These are phyloP conservation scores for Dichotomopilus funicola DNA, from an alignment of 2,329 filamentous ascomycete species.

Conservation along the genomic window DNA sequence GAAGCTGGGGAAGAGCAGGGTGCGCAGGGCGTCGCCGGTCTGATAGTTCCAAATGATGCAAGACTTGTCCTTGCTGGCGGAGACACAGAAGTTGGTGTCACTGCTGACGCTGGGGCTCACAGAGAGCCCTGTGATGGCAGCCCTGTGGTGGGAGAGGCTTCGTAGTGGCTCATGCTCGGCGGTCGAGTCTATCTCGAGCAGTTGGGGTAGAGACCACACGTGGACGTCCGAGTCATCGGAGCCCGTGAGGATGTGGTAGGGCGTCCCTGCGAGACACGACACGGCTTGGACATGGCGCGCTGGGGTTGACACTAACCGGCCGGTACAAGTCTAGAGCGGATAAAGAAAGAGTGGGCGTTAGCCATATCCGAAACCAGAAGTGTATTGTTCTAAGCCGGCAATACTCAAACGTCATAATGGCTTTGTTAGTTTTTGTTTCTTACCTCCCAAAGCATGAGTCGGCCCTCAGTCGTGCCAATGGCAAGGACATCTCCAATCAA, in stretches of 20 bases:
- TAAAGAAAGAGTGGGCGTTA: too few species aligned
- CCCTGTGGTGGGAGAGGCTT: slow-evolving; percentile 72
- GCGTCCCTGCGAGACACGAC: slow-evolving; percentile 66
- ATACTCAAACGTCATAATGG: neutral
- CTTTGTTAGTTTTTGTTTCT: slow-evolving; percentile 3
- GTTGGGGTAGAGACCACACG: slow-evolving; percentile 75
- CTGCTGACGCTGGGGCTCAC: slow-evolving; percentile 59
- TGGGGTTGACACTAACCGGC: slow-evolving; percentile 67
- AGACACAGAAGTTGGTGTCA: slow-evolving; percentile 75
- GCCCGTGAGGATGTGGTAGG: slow-evolving; percentile 67
- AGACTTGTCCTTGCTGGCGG: slow-evolving; percentile 77
- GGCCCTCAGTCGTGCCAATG: slow-evolving; percentile 76
- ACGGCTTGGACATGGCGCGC: slow-evolving; percentile 75
- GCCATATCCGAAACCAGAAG: too few species aligned
- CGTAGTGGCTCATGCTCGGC: slow-evolving; percentile 62
- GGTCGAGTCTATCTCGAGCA: slow-evolving; percentile 56
- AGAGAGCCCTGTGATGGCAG: slow-evolving; percentile 59
- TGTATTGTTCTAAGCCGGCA: too few species aligned
- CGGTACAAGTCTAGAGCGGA: slow-evolving; percentile 57
- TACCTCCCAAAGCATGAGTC: slow-evolving; percentile 91
- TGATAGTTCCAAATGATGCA: slow-evolving; percentile 91
- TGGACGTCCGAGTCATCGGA: slow-evolving; percentile 85
- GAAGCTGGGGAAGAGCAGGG: slow-evolving; percentile 68
- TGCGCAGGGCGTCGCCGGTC: slow-evolving; percentile 69
- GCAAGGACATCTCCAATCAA: slow-evolving; percentile 67